Evolutionary conservation across 1,139 yeast species (phyloP).

Genomic region (Arxiozyma telluris): DNA sequence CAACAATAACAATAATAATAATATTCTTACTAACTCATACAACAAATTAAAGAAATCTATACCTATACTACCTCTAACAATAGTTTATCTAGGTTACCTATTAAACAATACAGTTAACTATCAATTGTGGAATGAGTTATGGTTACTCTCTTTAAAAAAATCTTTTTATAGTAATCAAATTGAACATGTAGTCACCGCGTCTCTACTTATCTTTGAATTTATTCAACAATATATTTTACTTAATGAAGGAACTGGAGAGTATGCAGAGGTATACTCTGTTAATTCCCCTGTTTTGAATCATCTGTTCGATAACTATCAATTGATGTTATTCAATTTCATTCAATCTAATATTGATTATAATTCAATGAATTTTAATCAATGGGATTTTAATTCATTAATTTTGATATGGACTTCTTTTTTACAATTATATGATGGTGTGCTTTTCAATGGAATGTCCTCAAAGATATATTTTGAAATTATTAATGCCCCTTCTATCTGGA

Average conservation of each 20-base stretch:
- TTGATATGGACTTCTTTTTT: background rate
- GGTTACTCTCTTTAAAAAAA: background rate
- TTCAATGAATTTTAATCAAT: background rate
- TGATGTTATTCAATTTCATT: too few species aligned
- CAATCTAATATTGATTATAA: background rate
- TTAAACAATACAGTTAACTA: conserved; percentile 3
- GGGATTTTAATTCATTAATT: background rate
- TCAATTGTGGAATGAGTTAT: conserved; percentile 3
- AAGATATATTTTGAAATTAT: conserved; percentile 1
- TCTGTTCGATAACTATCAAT: background rate
- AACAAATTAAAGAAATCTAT: background rate
- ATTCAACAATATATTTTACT: background rate
- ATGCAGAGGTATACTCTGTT: background rate
- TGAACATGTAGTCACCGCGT: background rate
- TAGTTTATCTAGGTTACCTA: conserved; percentile 3
- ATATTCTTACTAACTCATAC: background rate
- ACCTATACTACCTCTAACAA: conserved; percentile 4
- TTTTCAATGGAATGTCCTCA: background rate
- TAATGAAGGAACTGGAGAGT: background rate
- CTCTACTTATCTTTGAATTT: background rate
- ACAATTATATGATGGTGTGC: background rate
- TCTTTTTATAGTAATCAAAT: background rate
- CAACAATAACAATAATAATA: too few species aligned
- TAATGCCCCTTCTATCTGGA: background rate
- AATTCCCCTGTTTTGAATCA: background rate